phyloP scores from a whole-genome alignment of 1,284 basidiomycete species.

The Cerrena zonata region DNA sequence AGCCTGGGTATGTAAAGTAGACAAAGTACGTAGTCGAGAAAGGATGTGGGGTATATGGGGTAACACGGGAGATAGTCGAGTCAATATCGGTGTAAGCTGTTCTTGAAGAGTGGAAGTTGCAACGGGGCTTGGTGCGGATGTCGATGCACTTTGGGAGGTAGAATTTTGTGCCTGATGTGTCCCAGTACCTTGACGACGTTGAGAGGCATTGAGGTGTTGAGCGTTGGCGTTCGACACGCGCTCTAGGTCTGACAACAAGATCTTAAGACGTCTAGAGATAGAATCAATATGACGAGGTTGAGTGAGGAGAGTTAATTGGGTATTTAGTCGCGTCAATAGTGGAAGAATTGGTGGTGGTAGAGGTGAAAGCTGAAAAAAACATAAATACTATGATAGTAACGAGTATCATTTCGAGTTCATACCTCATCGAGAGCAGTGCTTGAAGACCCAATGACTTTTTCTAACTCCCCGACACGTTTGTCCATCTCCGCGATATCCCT shows the following conservation, averaged over 20 bases:
- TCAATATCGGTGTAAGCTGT: conserved; percentile 69
- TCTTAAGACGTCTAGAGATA: conserved; percentile 89
- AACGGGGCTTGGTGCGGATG: conserved; percentile 29
- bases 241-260: conserved; percentile 89
- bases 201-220: conserved; percentile 33
- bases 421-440: conserved; percentile 71
- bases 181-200: conserved; percentile 17
- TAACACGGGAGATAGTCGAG: conserved; percentile 79
- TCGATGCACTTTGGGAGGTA: conserved; percentile 16
- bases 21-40: conserved; percentile 78
- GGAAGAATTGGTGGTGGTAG: conserved; percentile 78
- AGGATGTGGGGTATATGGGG: conserved; percentile 91
- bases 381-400: neutral
- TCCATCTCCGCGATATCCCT: conserved; percentile 68
- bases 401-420: conserved; percentile 13
- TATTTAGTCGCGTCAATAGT: conserved; percentile 76
- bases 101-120: conserved; percentile 45
- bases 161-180: conserved; percentile 13
- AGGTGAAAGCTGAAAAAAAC: conserved; percentile 44
- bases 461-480: conserved; percentile 71
- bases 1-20: conserved; percentile 77
- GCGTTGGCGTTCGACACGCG: conserved; percentile 58
- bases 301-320: conserved; percentile 81
- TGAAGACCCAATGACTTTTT: conserved; percentile 73
- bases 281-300: conserved; percentile 96